Conservation (phyloP, 345 rosid genomes). For the Carallia pectinifolia region DNA sequence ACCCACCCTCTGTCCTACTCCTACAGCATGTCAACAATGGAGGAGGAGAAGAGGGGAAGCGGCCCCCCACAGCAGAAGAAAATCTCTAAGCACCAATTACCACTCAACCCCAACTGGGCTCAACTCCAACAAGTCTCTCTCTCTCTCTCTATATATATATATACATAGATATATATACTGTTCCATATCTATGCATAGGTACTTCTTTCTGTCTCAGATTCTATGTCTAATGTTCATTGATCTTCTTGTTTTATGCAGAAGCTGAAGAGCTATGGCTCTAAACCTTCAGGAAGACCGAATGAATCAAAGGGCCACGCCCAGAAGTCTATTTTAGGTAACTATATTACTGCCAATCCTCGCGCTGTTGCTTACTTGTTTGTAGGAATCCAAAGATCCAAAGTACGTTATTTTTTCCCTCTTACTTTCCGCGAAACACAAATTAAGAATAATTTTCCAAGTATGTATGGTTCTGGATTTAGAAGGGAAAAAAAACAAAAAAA, state of each 20-base stretch:
- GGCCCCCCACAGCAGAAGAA: constrained; percentile 30
- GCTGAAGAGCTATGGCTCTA: constrained; percentile 43
- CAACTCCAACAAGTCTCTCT: constrained; percentile 65
- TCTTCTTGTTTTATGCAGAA: constrained; percentile 38
- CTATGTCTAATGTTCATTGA: no score
- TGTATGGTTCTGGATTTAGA: no score
- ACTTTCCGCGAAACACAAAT: neutral
- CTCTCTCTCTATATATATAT: neutral
- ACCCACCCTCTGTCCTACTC: no score
- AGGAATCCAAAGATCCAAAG: neutral
- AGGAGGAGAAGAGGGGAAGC: constrained; percentile 25
- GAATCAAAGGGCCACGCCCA: constrained; percentile 29
- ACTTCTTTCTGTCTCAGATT: neutral
- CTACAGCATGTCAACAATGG: neutral
- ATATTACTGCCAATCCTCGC: neutral
- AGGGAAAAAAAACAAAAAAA: no score
- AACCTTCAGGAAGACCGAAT: constrained; percentile 25
- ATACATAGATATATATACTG: no score
- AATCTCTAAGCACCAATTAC: constrained; percentile 30
- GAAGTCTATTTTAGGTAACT: constrained; percentile 53
- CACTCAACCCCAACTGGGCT: constrained; percentile 80
- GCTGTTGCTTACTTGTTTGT: neutral
- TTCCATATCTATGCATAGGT: neutral
- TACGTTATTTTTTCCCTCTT: neutral
- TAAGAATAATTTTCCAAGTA: no score